Evolutionary conservation across 257 asterid species (phyloP).

Genomic region (Nicotiana knightiana): DNA sequence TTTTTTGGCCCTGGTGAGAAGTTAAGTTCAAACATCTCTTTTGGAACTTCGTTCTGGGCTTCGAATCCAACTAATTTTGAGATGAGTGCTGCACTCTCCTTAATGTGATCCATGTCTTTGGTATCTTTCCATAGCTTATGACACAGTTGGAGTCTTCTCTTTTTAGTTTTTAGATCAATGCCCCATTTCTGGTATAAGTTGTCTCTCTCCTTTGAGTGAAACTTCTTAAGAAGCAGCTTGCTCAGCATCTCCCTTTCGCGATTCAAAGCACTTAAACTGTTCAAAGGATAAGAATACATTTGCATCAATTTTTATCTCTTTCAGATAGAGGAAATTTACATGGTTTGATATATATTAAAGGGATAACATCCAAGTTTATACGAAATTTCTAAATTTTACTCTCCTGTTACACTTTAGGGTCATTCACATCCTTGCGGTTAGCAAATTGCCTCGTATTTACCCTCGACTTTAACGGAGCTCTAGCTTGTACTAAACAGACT

Average conservation of each 20-base stretch:
- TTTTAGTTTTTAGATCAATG: constrained; percentile 58
- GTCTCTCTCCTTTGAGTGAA: constrained; percentile 55
- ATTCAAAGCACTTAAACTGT: constrained; percentile 47
- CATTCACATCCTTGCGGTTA: background rate
- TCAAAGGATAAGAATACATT: background rate
- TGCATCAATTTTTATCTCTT: background rate
- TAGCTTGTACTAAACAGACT: background rate
- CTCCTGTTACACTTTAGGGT: background rate
- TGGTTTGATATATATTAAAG: background rate
- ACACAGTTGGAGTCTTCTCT: constrained; percentile 62
- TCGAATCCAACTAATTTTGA: constrained; percentile 65
- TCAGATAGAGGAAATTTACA: background rate
- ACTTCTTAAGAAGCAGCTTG: constrained; percentile 57
- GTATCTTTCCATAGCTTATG: constrained; percentile 55
- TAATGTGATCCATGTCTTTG: constrained; percentile 54
- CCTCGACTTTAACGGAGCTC: background rate
- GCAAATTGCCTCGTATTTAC: background rate
- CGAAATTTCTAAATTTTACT: background rate
- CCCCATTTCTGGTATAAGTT: constrained; percentile 65
- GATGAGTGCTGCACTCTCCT: constrained; percentile 66
- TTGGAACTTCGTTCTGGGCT: constrained; percentile 49
- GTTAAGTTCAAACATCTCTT: constrained; percentile 82
- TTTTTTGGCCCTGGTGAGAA: constrained; percentile 41
- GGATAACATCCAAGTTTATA: background rate
- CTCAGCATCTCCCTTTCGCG: constrained; percentile 69